Base-by-base conservation (phyloP, 305 asterid genomes). In the Euphrasia arctica region DNA sequence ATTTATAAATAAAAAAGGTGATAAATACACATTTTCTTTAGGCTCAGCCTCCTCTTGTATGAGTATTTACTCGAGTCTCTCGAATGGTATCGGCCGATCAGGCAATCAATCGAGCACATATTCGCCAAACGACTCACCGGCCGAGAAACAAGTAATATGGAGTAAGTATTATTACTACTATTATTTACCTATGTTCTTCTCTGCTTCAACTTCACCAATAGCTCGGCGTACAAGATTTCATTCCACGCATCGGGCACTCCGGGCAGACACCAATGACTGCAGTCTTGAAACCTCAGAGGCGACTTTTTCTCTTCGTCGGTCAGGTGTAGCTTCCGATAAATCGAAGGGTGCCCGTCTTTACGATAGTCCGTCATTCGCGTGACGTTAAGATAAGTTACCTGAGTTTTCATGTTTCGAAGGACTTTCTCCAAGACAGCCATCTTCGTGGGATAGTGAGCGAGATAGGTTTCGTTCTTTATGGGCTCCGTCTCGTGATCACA, bases 221-320 rank as follows among this genome's bases (percentile, higher is more conserved):
- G 78, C 9, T 78, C 71, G 0, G 87, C 89, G 4, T 84, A 88
- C 1, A 88, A 69, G 49, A 88, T 70, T 77, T 88, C 94, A 48
- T 88, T 88, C 96, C 96, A 88, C 0, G 84, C 52, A 75, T 87
- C 95, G 0, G 95, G 95, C 58, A 87, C 86, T 1, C 95, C 95
- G 0, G 95, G 95, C 8, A 88, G 87, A 69, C 96, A 88, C 96
- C 96, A 88, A 43, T 88, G 94, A 67, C 94, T 88, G 69, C 96
- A 88, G 51, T 88, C 93, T 58, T 88, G 95, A 18, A 74, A 64
- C 14, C 58, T 72, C 70, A 78, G 29, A 0, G 79, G 80, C 39
- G 81, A 71, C 70, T 45, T 68, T 58, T 62, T 80, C 71, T 81
- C 93, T 25, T 63, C 74, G 0, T 77, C 76, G 1, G 86, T 66